phyloP scores from a whole-genome alignment of 139 green algal species.

The Pleodorina starrii region DNA sequence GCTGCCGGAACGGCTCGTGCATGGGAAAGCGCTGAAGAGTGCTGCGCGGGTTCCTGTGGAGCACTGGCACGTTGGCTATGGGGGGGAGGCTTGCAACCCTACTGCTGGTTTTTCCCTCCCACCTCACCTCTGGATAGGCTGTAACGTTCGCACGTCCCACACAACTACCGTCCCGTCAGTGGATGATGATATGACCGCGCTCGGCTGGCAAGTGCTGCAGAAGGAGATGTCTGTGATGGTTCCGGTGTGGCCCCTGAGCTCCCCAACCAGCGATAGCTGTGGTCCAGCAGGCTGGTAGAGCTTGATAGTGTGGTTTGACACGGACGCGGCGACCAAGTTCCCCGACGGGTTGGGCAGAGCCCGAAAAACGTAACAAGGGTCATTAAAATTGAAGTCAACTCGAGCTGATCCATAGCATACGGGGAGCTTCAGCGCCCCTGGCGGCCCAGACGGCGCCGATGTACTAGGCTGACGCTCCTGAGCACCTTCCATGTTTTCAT shows the following conservation, averaged over 20 bases:
- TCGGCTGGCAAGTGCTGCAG: constrained; percentile 46
- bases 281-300: constrained; percentile 55
- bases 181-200: constrained; percentile 70
- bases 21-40: too few relatives aligned
- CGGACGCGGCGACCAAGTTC: constrained; percentile 60
- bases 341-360: constrained; percentile 39
- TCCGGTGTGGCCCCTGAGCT: constrained; percentile 65
- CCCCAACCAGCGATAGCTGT: constrained; percentile 63
- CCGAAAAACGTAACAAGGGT: constrained; percentile 81
- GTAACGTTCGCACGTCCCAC: constrained; percentile 75
- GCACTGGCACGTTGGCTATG: too few relatives aligned
- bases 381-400: constrained; percentile 69
- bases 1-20: too few relatives aligned
- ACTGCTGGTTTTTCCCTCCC: too few relatives aligned
- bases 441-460: background rate
- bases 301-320: constrained; percentile 76
- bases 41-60: too few relatives aligned
- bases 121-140: constrained; percentile 56
- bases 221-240: constrained; percentile 71
- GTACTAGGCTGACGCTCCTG: constrained; percentile 7
- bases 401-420: constrained; percentile 53
- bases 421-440: background rate
- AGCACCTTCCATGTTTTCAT: background rate
- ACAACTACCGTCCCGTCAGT: constrained; percentile 72
- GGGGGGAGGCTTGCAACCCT: too few relatives aligned